Evolutionary conservation across 2,329 filamentous ascomycete genomes (phyloP), one percentile per base, ranked within the genome.

Genomic region (Tolypocladium amazonense): DNA sequence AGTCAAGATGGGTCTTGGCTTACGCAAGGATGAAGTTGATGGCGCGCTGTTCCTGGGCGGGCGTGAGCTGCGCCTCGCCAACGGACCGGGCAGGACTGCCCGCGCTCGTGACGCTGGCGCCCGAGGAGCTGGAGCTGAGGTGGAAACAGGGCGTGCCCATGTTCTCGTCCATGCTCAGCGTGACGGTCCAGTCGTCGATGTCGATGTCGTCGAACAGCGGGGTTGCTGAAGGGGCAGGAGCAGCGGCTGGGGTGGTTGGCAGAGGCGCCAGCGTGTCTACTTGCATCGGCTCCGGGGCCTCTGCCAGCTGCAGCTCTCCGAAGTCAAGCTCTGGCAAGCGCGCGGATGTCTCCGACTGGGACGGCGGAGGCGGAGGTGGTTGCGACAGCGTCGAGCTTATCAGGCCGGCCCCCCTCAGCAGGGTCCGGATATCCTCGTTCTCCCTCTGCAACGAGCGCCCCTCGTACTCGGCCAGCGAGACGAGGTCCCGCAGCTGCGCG

Each of bases 21-120:
- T 72, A 82, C 80, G 77, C 75, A 27, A 83, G 71, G 60, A 83
- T 80, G 58, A 83, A 81, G 68, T 83, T 82, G 63, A 83, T 75
- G 23, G 74, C 78, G 52, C 72, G 70, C 50, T 78, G 75, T 38
- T 77, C 78, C 64, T 81, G 73, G 4, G 70, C 68, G 1, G 69
- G 67, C 6, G 70, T 73, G 60, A 74, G 68, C 55, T 68, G 69
- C 15, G 66, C 38, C 61, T 61, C 68, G 59, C 59, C 58, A 39
- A 60, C 61, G n/a, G 66, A 59, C 43, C 57, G 38, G 8, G 61
- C 59, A 11, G 68, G 65, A 58, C 65, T 65, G 5, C 61, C 59
- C 20, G 55, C 35, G 27, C 65, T 65, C 41, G 59, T 63, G 41
- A 63, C 59, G 59, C 65, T 66, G 54, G 61, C 58, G 27, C 55